Evolutionary conservation across 306 rosid genomes (phyloP).

Genomic region (Vigna radiata): DNA sequence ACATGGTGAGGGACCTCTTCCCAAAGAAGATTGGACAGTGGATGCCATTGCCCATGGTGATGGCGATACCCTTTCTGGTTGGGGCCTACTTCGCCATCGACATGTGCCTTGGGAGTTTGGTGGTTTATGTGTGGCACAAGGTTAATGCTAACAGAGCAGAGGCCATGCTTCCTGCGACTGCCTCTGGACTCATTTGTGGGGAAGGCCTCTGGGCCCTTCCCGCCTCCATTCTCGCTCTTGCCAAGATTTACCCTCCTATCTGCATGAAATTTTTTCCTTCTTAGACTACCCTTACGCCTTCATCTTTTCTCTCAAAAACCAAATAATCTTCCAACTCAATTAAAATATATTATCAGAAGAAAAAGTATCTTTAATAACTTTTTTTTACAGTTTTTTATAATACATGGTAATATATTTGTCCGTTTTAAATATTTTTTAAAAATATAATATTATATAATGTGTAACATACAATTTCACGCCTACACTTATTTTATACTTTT

Average conservation of each 20-base stretch:
- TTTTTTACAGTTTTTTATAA: too few species aligned
- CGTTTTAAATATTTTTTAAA: too few species aligned
- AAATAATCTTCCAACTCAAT: too few species aligned
- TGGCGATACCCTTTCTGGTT: constrained; percentile 79
- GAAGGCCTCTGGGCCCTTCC: constrained; percentile 87
- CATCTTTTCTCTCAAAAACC: too few species aligned
- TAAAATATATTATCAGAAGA: too few species aligned
- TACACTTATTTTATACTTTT: too few species aligned
- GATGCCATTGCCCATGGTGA: constrained; percentile 83
- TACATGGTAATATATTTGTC: too few species aligned
- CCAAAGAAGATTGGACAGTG: constrained; percentile 61
- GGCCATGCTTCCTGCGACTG: constrained; percentile 70
- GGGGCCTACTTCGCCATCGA: constrained; percentile 84
- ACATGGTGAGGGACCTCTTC: constrained; percentile 47
- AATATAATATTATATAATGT: too few species aligned
- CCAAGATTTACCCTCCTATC: constrained; percentile 72
- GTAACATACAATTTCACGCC: too few species aligned
- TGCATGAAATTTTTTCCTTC: constrained; percentile 79
- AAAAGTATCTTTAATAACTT: too few species aligned
- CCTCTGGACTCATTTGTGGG: constrained; percentile 82
- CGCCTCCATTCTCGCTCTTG: constrained; percentile 76
- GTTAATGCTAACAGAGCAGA: constrained; percentile 55
- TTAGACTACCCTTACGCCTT: too few species aligned
- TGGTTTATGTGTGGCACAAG: constrained; percentile 66
- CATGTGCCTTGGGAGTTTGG: constrained; percentile 66